These are phyloP conservation scores for Colletotrichum cuscutae DNA, from an alignment of 2,329 filamentous ascomycete species.

Conservation along the genomic window DNA sequence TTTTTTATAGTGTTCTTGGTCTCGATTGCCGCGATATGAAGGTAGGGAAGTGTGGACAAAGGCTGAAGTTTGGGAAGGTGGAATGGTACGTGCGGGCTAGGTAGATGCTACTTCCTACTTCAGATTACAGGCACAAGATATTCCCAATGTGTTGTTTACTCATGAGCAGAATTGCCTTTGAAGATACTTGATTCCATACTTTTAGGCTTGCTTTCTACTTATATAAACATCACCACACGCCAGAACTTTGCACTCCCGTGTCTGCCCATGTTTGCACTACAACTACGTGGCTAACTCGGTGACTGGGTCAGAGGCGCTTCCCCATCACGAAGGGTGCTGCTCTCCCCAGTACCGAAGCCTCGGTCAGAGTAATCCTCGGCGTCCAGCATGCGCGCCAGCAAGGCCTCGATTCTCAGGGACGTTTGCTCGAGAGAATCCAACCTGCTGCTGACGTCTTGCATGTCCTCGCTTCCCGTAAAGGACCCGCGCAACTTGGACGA, in stretches of 20 bases:
- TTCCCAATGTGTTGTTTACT: too few species aligned
- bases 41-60: neutral
- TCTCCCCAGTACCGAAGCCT: constrained; percentile 41
- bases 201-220: neutral
- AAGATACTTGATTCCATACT: neutral
- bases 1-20: neutral
- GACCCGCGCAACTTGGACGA: constrained; percentile 61
- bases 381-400: constrained; percentile 51
- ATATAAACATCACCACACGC: neutral
- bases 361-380: constrained; percentile 41
- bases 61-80: neutral
- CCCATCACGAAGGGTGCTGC: constrained; percentile 41
- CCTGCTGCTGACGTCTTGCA: constrained; percentile 54
- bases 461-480: constrained; percentile 58
- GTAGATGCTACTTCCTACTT: neutral
- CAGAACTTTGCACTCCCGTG: neutral
- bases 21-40: neutral
- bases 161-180: neutral
- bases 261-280: neutral
- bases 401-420: constrained; percentile 58
- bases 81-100: neutral
- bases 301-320: constrained; percentile 43
- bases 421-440: constrained; percentile 62
- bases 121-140: neutral
- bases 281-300: constrained; percentile 38